Percentiles rank a stretch among this genome's conserved stretches.
phyloP scores from a whole-genome alignment of 768 basidiomycete species.

The Pholiota microspora region DNA sequence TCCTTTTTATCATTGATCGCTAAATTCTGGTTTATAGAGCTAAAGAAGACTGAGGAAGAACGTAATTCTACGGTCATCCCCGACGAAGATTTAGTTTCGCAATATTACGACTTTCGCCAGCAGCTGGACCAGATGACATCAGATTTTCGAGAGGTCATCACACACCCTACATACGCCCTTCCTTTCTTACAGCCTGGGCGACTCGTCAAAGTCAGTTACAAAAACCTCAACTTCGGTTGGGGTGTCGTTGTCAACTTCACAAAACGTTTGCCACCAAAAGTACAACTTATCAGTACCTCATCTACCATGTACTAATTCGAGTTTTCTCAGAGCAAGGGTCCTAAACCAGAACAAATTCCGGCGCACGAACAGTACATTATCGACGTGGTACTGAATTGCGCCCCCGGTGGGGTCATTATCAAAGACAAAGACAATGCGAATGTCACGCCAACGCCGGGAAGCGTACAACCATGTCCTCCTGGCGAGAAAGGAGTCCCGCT shows the following conservation, averaged over 20 bases:
- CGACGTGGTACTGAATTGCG: constrained; percentile 86
- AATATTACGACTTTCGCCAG: constrained; percentile 92
- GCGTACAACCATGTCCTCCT: constrained; percentile 70
- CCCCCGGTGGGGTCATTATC: constrained; percentile 54
- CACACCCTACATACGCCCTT: constrained; percentile 92
- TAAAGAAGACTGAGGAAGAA: constrained; percentile 68
- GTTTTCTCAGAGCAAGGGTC: constrained; percentile 55
- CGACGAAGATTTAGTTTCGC: constrained; percentile 78
- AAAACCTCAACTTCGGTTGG: constrained; percentile 93
- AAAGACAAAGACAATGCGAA: constrained; percentile 60
- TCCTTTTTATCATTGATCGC: not conserved
- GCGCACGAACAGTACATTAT: constrained; percentile 92
- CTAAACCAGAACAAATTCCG: constrained; percentile 64
- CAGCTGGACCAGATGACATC: constrained; percentile 87
- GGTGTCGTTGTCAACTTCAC: constrained; percentile 91
- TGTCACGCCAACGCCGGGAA: constrained; percentile 57
- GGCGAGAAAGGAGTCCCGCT: constrained; percentile 79
- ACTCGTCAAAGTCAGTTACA: constrained; percentile 87
- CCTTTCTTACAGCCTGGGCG: constrained; percentile 93
- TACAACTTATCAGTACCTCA: constrained; percentile 23
- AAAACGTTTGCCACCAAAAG: constrained; percentile 84
- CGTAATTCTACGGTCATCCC: constrained; percentile 68
- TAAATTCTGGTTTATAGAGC: constrained; percentile 46
- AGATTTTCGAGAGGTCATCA: constrained; percentile 91
- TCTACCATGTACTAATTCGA: not conserved